phyloP scores from a whole-genome alignment of 352 stramenopile genomes.

The Phytophthora multivora region DNA sequence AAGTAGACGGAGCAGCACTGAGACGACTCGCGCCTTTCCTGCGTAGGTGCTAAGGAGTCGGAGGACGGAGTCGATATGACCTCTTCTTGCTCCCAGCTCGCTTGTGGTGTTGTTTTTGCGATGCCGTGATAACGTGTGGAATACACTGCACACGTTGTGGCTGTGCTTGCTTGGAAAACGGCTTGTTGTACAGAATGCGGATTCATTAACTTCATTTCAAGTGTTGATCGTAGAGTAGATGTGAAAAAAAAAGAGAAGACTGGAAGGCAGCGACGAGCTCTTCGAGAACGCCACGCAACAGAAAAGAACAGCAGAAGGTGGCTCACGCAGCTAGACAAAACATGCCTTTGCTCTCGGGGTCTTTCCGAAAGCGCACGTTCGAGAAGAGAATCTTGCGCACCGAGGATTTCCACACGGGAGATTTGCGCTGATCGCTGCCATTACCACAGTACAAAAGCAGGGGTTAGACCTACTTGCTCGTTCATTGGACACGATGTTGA shows the following conservation, averaged over 20 bases:
- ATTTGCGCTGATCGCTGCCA: constrained; percentile 81
- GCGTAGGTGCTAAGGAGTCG: not conserved
- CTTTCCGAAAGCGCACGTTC: constrained; percentile 84
- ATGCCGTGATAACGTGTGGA: constrained; percentile 16
- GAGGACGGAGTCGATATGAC: constrained; percentile 2
- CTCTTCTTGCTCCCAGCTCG: constrained; percentile 14
- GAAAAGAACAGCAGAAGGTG: constrained; percentile 1
- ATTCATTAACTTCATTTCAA: constrained; percentile 7
- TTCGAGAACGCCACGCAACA: not conserved
- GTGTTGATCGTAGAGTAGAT: constrained; percentile 15
- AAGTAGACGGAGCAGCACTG: constrained; percentile 20
- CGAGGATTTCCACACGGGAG: constrained; percentile 89
- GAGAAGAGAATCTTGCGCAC: constrained; percentile 91
- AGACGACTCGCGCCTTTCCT: not conserved
- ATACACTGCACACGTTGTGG: constrained; percentile 23
- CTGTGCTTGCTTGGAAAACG: constrained; percentile 8
- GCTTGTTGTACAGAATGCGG: constrained; percentile 3
- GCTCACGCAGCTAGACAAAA: constrained; percentile 71
- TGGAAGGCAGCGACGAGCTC: not conserved
- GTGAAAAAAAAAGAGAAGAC: not conserved
- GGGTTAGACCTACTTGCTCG: constrained; percentile 8
- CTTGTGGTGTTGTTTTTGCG: constrained; percentile 15
- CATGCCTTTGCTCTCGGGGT: constrained; percentile 71
- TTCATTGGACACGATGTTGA: constrained; percentile 1
- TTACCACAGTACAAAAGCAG: constrained; percentile 19